Evolutionary conservation across 306 rosid species (phyloP).

Genomic region (Cercis canadensis): DNA sequence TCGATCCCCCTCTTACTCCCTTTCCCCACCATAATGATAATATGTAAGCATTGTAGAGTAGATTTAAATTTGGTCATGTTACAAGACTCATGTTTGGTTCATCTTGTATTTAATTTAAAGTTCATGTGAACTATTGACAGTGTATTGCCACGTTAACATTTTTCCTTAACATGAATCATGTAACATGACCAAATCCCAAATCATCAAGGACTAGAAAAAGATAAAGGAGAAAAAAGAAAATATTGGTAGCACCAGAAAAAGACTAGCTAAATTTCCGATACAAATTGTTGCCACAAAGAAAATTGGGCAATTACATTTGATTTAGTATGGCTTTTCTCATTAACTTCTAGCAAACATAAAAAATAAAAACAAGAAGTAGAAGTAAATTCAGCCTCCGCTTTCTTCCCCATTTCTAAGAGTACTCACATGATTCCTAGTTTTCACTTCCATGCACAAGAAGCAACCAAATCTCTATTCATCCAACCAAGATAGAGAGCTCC

Average conservation of each 20-base stretch:
- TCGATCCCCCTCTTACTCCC: too few relatives aligned
- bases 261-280: slow-evolving; percentile 33
- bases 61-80: too few relatives aligned
- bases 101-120: too few relatives aligned
- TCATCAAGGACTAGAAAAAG: slow-evolving; percentile 26
- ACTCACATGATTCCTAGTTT: slow-evolving; percentile 24
- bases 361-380: slow-evolving; percentile 39
- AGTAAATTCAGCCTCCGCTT: slow-evolving; percentile 8
- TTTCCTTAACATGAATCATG: too few relatives aligned
- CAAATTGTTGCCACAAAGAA: slow-evolving; percentile 37
- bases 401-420: background rate
- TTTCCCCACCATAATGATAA: too few relatives aligned
- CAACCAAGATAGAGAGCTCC: slow-evolving; percentile 96
- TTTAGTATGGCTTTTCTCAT: slow-evolving; percentile 24
- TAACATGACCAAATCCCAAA: too few relatives aligned
- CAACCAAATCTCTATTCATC: slow-evolving; percentile 94
- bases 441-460: slow-evolving; percentile 97
- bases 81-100: too few relatives aligned
- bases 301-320: slow-evolving; percentile 37
- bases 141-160: too few relatives aligned
- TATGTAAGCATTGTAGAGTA: too few relatives aligned
- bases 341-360: slow-evolving; percentile 25
- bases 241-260: slow-evolving; percentile 26
- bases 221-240: slow-evolving; percentile 13
- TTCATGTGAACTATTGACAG: too few relatives aligned